These are phyloP conservation scores for Penicillium sp. DNA, from an alignment of 2,329 filamentous ascomycete species.

Conservation along the genomic window DNA sequence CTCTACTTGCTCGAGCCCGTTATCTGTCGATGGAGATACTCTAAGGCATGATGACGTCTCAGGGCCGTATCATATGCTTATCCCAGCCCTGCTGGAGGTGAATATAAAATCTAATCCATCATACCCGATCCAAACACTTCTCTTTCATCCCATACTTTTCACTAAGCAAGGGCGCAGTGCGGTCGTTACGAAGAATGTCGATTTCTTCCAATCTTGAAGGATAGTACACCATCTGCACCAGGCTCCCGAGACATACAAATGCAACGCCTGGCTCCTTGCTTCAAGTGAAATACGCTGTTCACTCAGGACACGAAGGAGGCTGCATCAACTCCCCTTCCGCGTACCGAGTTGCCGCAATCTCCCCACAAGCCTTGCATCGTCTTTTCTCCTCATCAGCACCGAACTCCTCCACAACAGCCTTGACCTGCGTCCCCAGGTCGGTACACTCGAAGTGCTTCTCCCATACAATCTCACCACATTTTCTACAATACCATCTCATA, in stretches of 20 bases:
- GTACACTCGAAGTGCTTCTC: conserved; percentile 86
- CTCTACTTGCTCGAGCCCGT: background rate
- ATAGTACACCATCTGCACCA: background rate
- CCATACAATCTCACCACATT: conserved; percentile 71
- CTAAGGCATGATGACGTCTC: background rate
- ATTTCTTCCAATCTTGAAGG: background rate
- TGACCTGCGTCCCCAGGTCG: conserved; percentile 91
- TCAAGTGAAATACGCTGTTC: background rate
- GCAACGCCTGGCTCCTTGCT: background rate
- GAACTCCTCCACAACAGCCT: conserved; percentile 82
- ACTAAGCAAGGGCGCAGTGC: background rate
- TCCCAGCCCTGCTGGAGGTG: conserved; percentile 4
- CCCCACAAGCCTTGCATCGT: conserved; percentile 74
- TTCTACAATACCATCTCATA: conserved; percentile 85
- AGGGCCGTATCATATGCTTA: conserved; percentile 1
- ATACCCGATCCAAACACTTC: background rate
- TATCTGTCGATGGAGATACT: background rate
- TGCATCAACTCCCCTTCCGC: conserved; percentile 44
- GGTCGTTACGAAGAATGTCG: background rate
- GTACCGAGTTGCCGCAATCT: conserved; percentile 60
- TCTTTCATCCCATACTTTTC: background rate
- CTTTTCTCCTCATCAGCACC: conserved; percentile 66
- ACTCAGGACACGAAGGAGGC: conserved; percentile 40
- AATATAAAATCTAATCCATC: conserved; percentile 10
- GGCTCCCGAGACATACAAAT: background rate